These are phyloP conservation scores for Akanthomyces muscarius DNA, from an alignment of 2,329 filamentous ascomycete genomes.

Conservation along the genomic window DNA sequence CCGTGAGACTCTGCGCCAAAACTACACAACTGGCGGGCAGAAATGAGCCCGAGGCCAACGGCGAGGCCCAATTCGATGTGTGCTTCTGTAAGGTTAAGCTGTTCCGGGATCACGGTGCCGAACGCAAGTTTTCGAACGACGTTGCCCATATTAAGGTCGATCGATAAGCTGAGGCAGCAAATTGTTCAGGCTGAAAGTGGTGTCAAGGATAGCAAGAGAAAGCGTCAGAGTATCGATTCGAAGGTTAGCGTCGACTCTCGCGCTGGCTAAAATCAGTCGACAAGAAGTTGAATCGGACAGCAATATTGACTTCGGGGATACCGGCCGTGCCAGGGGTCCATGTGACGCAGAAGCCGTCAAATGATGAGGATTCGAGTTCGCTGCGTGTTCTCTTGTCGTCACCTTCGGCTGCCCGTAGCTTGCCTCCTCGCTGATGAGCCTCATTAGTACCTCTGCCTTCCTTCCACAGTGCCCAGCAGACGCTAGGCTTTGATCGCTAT, in stretches of 20 bases:
- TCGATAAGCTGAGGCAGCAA: slow-evolving; percentile 93
- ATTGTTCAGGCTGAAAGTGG: slow-evolving; percentile 73
- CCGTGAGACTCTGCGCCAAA: slow-evolving; percentile 87
- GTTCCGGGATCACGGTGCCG: slow-evolving; percentile 92
- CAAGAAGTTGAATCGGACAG: no score
- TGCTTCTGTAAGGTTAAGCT: slow-evolving; percentile 97
- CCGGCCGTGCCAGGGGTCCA: no score
- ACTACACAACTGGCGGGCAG: slow-evolving; percentile 62
- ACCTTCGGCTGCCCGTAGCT: no score
- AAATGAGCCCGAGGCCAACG: slow-evolving; percentile 40
- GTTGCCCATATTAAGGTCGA: slow-evolving; percentile 87
- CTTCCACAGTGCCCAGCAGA: no score
- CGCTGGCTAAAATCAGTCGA: slow-evolving; percentile 43
- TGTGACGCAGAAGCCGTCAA: no score
- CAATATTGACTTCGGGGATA: no score
- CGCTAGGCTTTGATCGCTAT: no score
- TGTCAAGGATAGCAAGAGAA: slow-evolving; percentile 63
- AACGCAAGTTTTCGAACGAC: slow-evolving; percentile 92
- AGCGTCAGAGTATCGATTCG: slow-evolving; percentile 47
- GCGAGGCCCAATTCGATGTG: slow-evolving; percentile 59
- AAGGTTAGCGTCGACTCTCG: slow-evolving; percentile 51
- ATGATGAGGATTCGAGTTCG: no score
- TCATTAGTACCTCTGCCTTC: no score
- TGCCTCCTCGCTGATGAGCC: no score
- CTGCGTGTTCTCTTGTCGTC: no score